Percentiles rank a stretch among this genome's conserved stretches.
Conservation (phyloP, 1,139 yeast species). For the Nakaseomyces uthaithaninus region DNA sequence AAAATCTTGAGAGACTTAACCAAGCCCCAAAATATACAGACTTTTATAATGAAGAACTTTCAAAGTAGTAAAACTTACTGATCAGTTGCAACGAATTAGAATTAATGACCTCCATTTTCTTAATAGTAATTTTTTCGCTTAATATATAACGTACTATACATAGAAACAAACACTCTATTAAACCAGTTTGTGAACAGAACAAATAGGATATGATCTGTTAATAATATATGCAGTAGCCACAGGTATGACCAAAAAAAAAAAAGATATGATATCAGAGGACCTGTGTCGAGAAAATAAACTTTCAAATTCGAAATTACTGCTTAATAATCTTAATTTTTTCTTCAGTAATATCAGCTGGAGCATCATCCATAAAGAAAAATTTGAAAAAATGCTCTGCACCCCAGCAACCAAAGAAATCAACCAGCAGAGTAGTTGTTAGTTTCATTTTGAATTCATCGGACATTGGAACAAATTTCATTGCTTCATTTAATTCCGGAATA, state of each 20-base stretch:
- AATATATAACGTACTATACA: constrained; percentile 1
- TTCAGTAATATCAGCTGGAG: constrained; percentile 82
- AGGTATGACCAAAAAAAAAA: too few relatives aligned
- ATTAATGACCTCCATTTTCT: too few relatives aligned
- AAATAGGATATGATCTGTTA: too few relatives aligned
- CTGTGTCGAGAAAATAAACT: too few relatives aligned
- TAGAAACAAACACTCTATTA: neutral
- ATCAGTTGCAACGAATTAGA: too few relatives aligned
- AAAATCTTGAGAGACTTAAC: constrained; percentile 53
- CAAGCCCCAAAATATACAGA: constrained; percentile 27
- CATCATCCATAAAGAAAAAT: constrained; percentile 78
- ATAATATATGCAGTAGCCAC: too few relatives aligned
- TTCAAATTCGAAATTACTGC: too few relatives aligned
- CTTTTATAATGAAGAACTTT: constrained; percentile 11
- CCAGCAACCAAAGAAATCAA: constrained; percentile 75
- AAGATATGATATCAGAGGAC: too few relatives aligned
- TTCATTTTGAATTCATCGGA: constrained; percentile 60
- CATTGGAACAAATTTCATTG: constrained; percentile 90
- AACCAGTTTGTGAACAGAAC: too few relatives aligned
- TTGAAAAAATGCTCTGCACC: constrained; percentile 74
- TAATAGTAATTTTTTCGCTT: neutral
- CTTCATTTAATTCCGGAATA: constrained; percentile 87
- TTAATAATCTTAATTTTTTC: constrained; percentile 17
- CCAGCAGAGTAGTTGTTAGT: constrained; percentile 61
- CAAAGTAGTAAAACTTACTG: neutral